Conservation (phyloP, 2,329 filamentous ascomycete genomes). For the Colletotrichum camelliae region DNA sequence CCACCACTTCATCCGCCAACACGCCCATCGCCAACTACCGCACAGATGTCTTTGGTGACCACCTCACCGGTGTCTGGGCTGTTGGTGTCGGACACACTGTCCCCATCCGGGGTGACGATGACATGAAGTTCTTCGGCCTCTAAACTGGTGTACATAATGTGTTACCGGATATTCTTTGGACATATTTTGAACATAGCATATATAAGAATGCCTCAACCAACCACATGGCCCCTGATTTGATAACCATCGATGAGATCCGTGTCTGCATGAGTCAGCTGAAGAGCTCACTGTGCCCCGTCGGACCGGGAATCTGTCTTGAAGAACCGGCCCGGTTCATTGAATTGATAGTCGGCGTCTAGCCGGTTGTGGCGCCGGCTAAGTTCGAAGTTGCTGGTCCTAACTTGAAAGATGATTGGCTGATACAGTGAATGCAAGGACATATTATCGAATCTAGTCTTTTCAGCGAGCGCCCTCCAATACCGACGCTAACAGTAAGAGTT, state of each 20-base stretch:
- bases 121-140: conserved; percentile 20
- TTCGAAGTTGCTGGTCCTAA: background rate
- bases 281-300: background rate
- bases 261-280: background rate
- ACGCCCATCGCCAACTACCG: conserved; percentile 41
- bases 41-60: conserved; percentile 43
- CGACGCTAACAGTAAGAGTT: background rate
- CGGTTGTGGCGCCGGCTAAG: background rate
- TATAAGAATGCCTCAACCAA: background rate
- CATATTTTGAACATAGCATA: background rate
- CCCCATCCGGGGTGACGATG: conserved; percentile 15
- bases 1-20: conserved; percentile 34
- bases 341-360: background rate
- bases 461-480: background rate
- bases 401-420: background rate
- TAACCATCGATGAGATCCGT: fast-evolving
- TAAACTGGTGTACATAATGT: background rate
- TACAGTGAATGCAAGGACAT: background rate
- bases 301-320: background rate
- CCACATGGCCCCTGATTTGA: background rate
- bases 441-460: background rate
- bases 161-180: background rate
- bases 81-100: conserved; percentile 30
- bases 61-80: conserved; percentile 28
- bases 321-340: background rate